These are phyloP conservation scores for Silybum marianum DNA, from an alignment of 129 eudicot genomes.

Conservation along the genomic window DNA sequence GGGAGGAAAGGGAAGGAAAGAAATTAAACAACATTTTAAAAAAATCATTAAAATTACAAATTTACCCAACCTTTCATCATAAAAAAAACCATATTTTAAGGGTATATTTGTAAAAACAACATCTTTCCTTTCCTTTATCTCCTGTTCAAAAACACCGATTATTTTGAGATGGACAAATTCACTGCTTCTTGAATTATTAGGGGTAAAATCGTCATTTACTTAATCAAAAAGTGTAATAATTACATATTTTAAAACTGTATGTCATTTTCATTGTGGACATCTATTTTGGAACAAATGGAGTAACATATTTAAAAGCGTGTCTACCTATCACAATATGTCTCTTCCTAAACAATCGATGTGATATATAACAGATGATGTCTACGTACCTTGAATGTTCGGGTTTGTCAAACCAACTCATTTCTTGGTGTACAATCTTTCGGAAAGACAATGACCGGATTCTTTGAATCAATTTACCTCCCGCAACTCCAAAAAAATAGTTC, in stretches of 20 bases:
- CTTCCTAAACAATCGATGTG: not conserved
- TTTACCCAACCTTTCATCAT: too few relatives aligned
- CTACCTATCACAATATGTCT: not conserved
- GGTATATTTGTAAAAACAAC: too few relatives aligned
- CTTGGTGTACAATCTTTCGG: slow-evolving; percentile 54
- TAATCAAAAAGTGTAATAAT: too few relatives aligned
- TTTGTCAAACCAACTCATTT: slow-evolving; percentile 68
- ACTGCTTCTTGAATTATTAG: too few relatives aligned
- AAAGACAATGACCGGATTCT: slow-evolving; percentile 49
- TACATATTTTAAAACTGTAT: not conserved
- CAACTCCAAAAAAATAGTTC: slow-evolving; percentile 54
- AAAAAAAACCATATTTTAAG: too few relatives aligned
- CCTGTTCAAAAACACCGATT: too few relatives aligned
- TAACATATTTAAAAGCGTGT: too few relatives aligned
- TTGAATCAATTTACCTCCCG: slow-evolving; percentile 51
- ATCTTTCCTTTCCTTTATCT: too few relatives aligned
- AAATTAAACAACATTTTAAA: too few relatives aligned
- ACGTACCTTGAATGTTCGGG: slow-evolving; percentile 64
- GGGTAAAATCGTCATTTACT: not conserved
- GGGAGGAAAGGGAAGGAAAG: too few relatives aligned
- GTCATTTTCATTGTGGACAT: not conserved
- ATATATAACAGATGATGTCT: not conserved
- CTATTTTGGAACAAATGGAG: not conserved
- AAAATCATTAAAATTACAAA: too few relatives aligned
- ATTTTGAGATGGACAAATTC: not conserved